Percentiles rank a stretch among this genome's conserved stretches.
Evolutionary conservation across 2,329 filamentous ascomycete species (phyloP).

Genomic region (Tolypocladium ophioglossoides): DNA sequence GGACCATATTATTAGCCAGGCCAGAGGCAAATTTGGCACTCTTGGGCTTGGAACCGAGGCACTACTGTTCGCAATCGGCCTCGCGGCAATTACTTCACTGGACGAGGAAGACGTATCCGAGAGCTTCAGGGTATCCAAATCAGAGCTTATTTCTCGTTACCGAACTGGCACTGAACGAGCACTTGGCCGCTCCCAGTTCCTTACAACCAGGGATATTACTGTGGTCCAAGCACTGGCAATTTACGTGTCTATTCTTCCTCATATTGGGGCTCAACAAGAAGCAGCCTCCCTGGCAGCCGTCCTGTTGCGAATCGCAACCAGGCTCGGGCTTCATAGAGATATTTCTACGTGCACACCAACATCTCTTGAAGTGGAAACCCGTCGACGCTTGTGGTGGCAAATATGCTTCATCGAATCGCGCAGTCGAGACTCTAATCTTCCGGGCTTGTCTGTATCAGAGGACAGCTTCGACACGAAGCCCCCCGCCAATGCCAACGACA

Average conservation of each 20-base stretch:
- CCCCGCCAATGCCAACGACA: constrained; percentile 32
- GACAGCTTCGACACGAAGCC: constrained; percentile 27
- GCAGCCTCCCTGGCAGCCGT: constrained; percentile 12
- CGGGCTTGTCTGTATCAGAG: constrained; percentile 11
- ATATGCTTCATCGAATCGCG: constrained; percentile 17
- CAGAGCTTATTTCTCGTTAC: constrained; percentile 8
- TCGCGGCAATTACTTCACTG: constrained; percentile 15
- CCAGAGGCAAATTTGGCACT: constrained; percentile 11
- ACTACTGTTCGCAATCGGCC: constrained; percentile 14
- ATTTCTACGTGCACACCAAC: neutral
- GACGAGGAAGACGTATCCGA: constrained; percentile 8
- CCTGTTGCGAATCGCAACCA: constrained; percentile 13
- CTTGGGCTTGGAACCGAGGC: constrained; percentile 9
- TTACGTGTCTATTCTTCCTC: constrained; percentile 12
- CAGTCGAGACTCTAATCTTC: constrained; percentile 1
- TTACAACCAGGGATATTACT: constrained; percentile 10
- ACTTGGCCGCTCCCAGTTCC: constrained; percentile 12
- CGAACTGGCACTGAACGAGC: constrained; percentile 13
- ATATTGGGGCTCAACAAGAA: constrained; percentile 10
- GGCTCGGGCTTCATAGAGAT: constrained; percentile 8
- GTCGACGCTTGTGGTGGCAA: constrained; percentile 17
- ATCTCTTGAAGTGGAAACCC: constrained; percentile 8
- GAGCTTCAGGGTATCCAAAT: constrained; percentile 9
- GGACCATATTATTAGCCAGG: constrained; percentile 6
- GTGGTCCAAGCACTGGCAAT: constrained; percentile 16